Evolutionary conservation across 345 rosid species (phyloP), one percentile per base, ranked within the genome.

Genomic region (Anastatica hierochuntica): DNA sequence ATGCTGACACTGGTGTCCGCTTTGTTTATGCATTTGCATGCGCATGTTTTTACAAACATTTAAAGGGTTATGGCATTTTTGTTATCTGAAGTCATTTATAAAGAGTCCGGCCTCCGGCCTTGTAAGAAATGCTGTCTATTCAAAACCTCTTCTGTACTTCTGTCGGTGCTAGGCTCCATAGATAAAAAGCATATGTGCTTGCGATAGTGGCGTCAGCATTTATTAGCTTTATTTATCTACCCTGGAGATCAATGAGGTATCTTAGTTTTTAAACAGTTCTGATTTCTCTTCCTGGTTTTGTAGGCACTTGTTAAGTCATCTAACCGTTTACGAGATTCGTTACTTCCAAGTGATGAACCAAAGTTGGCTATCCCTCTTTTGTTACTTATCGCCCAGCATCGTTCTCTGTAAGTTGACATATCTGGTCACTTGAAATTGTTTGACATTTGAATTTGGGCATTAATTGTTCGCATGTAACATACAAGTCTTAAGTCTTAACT

Each of bases 301-400:
- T 90, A 94, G 99, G 95, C 97, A 37, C 75, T 94, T 75, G 36
- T 83, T 56, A 94, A 94, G 75, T 94, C 99, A 46, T 85, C 95
- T 38, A 81, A 80, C 67, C 77, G 99, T 66, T 76, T 94, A 34
- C 74, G 95, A 59, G 99, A 94, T 64, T 84, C 99, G 1, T 75
- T 94, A 74, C 85, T 88, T 62, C 80, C 99, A 7, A 85, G 77
- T 76, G 99, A 88, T 74, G 97, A 94, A 62, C 89, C 89, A 27
- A 94, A 83, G 73, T 67, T 88, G 70, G 99, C 97, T 21, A 66
- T 85, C 55, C 95, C 97, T 14, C 87, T 88, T 64, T 70, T 94
- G 71, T 68, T 94, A 54, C 95, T 94, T 70, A 68, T 94, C 37
- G 95, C 97, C 40, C 99, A 94, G 65, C 95, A 94, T 60, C 92